Conservation (phyloP, 1,139 yeast species). For the Protomyces pachydermus region DNA sequence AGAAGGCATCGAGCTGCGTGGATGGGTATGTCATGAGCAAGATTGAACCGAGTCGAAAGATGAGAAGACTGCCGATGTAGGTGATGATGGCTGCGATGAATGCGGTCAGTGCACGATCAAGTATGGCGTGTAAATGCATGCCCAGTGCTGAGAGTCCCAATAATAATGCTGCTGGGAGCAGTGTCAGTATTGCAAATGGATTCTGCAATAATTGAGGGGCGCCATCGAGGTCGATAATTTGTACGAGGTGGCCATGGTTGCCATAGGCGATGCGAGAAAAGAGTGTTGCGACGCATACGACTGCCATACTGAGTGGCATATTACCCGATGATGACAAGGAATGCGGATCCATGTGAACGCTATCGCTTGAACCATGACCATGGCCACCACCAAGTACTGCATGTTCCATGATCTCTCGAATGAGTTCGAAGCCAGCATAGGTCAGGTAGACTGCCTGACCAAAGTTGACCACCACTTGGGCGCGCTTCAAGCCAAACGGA, state of each 20-base stretch:
- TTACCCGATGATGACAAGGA: slow-evolving; percentile 1
- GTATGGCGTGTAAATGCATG: slow-evolving; percentile 2
- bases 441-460: slow-evolving; percentile 77
- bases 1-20: slow-evolving; percentile 1
- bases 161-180: slow-evolving; percentile 7
- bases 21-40: slow-evolving; percentile 27
- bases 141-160: neutral
- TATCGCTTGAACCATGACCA: slow-evolving; percentile 18
- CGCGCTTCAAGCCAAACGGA: slow-evolving; percentile 87
- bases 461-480: slow-evolving; percentile 82
- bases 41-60: slow-evolving; percentile 16
- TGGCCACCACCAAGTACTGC: slow-evolving; percentile 24
- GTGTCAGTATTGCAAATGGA: slow-evolving; percentile 14
- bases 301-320: slow-evolving; percentile 19
- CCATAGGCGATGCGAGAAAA: slow-evolving; percentile 6
- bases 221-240: slow-evolving; percentile 3
- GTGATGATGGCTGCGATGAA: slow-evolving; percentile 2
- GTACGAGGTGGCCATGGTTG: slow-evolving; percentile 10
- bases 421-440: slow-evolving; percentile 36
- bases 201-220: slow-evolving; percentile 8
- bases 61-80: slow-evolving; percentile 9
- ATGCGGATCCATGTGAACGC: slow-evolving; percentile 21
- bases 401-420: slow-evolving; percentile 16
- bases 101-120: slow-evolving; percentile 5
- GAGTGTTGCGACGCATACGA: slow-evolving; percentile 1